Evolutionary conservation across 2,329 filamentous ascomycete species (phyloP).

Genomic region (Talaromyces sp.): DNA sequence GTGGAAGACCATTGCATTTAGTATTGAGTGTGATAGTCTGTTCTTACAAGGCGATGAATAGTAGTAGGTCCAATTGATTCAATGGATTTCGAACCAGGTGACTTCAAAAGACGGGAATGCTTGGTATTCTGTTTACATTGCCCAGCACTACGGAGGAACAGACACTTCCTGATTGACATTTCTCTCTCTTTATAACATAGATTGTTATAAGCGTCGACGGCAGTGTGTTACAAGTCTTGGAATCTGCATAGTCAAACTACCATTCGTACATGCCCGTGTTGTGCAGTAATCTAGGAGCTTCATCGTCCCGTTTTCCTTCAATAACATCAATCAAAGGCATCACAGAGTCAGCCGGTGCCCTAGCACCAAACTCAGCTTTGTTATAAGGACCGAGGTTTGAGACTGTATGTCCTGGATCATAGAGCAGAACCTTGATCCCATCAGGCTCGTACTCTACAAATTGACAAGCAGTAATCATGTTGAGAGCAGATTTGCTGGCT

Average conservation of each 20-base stretch:
- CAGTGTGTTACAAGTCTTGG: background rate
- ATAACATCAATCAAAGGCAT: constrained; percentile 16
- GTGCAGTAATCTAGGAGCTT: constrained; percentile 13
- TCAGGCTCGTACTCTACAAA: constrained; percentile 14
- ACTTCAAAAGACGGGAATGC: background rate
- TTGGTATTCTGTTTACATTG: too few species aligned
- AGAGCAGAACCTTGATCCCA: constrained; percentile 14
- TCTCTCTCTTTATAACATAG: background rate
- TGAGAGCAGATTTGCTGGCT: constrained; percentile 39
- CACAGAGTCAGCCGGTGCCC: constrained; percentile 12
- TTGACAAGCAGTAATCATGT: constrained; percentile 29
- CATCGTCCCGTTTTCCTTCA: constrained; percentile 16
- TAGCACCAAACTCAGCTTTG: constrained; percentile 15
- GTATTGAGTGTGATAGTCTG: too few species aligned
- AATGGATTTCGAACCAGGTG: too few species aligned
- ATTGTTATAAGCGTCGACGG: background rate
- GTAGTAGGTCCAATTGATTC: too few species aligned
- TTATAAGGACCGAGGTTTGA: constrained; percentile 14
- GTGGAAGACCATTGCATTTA: too few species aligned
- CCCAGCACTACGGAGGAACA: background rate
- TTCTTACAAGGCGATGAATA: too few species aligned
- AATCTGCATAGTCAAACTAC: background rate
- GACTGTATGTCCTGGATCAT: constrained; percentile 16
- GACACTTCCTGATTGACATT: background rate
- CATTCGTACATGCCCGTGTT: constrained; percentile 15